A percentile compares a stretch with the other conserved stretches of the same genome.
Conservation (phyloP, 2,329 filamentous ascomycete species). For the Fusarium fracticaudum region DNA sequence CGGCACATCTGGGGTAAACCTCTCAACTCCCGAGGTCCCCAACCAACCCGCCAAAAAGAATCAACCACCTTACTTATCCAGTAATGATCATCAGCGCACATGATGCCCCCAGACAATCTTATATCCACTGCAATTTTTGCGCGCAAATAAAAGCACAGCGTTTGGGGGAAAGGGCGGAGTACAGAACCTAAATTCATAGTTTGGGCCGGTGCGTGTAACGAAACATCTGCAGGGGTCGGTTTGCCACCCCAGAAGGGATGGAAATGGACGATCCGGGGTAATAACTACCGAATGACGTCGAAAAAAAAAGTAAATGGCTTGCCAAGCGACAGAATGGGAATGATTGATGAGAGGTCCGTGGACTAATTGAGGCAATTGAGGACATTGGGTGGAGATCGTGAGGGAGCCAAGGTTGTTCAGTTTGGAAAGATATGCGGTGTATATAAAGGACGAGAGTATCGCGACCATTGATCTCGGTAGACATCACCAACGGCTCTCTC, state of each 20-base stretch:
- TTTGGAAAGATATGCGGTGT: background rate
- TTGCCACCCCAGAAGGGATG: slow-evolving; percentile 1
- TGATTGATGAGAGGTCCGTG: background rate
- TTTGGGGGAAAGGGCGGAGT: slow-evolving; percentile 3
- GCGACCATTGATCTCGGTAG: background rate
- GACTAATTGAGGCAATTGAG: background rate
- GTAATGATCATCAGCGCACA: slow-evolving; percentile 14
- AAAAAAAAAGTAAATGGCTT: background rate
- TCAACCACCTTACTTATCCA: background rate
- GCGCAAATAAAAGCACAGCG: slow-evolving; percentile 5
- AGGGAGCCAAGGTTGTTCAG: background rate
- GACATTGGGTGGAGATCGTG: background rate
- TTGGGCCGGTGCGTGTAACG: background rate
- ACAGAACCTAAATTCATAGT: slow-evolving; percentile 3
- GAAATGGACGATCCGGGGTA: slow-evolving; percentile 13
- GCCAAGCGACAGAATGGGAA: slow-evolving; percentile 4
- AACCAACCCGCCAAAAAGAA: background rate
- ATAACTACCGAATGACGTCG: slow-evolving; percentile 26
- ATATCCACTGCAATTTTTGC: background rate
- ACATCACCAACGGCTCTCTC: background rate
- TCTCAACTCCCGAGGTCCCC: background rate
- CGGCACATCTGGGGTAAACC: background rate
- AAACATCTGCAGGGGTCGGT: slow-evolving; percentile 15
- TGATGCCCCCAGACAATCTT: background rate
- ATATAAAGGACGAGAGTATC: background rate